Conservation (phyloP, 768 basidiomycete species). For the Leccinum obscurum region DNA sequence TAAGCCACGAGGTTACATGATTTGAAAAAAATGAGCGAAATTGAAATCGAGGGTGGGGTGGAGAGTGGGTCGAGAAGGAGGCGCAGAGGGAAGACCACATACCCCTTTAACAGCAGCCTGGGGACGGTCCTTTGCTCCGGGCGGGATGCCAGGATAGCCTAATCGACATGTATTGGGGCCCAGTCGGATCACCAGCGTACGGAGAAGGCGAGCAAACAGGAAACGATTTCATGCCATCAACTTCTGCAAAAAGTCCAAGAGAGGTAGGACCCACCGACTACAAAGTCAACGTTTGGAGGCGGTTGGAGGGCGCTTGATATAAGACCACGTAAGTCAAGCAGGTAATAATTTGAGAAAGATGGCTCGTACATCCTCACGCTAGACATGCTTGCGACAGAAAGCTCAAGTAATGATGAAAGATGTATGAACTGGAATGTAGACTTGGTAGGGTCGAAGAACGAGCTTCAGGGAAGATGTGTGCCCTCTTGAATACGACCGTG, state of each 20-base stretch:
- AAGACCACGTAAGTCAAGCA: conserved; percentile 9
- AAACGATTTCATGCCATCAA: neutral
- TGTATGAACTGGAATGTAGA: neutral
- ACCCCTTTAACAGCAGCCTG: conserved; percentile 87
- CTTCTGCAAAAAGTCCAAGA: neutral
- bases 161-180: conserved; percentile 17
- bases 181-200: conserved; percentile 12
- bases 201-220: neutral
- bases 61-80: conserved; percentile 5
- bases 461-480: conserved; percentile 3
- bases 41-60: conserved; percentile 3
- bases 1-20: conserved; percentile 1
- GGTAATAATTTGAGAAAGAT: neutral
- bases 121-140: conserved; percentile 69
- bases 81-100: conserved; percentile 34
- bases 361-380: conserved; percentile 45
- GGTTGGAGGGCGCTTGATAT: conserved; percentile 70
- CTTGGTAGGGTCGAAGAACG: conserved; percentile 1
- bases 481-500: conserved; percentile 9
- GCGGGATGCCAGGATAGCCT: conserved; percentile 89
- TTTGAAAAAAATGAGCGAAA: conserved; percentile 2
- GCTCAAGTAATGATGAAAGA: neutral
- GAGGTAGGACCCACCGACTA: conserved; percentile 56
- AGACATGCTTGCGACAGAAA: conserved; percentile 34
- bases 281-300: conserved; percentile 87